A percentile compares a stretch with the other conserved stretches of the same genome.
These are phyloP conservation scores for Trichoderma asperelloides DNA, from an alignment of 495 filamentous ascomycete species.

Conservation along the genomic window DNA sequence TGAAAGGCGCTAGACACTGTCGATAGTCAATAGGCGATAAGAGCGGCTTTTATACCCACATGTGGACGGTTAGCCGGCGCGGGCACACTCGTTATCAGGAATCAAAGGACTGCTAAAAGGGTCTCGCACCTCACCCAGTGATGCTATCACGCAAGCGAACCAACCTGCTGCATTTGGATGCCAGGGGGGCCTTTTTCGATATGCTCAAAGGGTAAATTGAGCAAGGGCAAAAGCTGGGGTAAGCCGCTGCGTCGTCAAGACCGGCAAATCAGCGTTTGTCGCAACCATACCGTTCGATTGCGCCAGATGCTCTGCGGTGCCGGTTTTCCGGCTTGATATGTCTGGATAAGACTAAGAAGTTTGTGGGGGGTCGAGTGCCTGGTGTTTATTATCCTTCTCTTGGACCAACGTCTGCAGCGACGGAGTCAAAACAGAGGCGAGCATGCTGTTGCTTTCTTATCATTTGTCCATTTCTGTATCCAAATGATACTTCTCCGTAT, in stretches of 20 bases:
- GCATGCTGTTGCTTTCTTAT: neutral
- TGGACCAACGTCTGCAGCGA: neutral
- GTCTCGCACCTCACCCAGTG: neutral
- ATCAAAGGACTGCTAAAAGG: neutral
- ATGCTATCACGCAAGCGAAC: slow-evolving; percentile 6
- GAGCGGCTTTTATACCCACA: neutral
- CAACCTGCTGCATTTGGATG: neutral
- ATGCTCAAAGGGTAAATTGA: neutral
- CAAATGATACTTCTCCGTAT: too few relatives aligned
- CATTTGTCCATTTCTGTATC: neutral
- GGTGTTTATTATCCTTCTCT: neutral
- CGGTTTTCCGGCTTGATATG: neutral
- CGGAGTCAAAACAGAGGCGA: neutral
- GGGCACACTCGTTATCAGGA: neutral
- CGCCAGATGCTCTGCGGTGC: neutral
- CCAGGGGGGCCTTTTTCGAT: neutral
- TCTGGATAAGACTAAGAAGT: neutral
- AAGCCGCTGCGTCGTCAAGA: neutral
- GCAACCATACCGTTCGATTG: neutral
- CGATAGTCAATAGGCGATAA: neutral
- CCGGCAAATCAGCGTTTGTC: neutral
- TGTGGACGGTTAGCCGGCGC: neutral
- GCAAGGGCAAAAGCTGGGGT: neutral
- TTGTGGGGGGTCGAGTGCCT: neutral
- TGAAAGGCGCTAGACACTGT: too few relatives aligned